These are phyloP conservation scores for Volvox reticuliferus DNA, from an alignment of 139 green algal genomes.

Conservation along the genomic window DNA sequence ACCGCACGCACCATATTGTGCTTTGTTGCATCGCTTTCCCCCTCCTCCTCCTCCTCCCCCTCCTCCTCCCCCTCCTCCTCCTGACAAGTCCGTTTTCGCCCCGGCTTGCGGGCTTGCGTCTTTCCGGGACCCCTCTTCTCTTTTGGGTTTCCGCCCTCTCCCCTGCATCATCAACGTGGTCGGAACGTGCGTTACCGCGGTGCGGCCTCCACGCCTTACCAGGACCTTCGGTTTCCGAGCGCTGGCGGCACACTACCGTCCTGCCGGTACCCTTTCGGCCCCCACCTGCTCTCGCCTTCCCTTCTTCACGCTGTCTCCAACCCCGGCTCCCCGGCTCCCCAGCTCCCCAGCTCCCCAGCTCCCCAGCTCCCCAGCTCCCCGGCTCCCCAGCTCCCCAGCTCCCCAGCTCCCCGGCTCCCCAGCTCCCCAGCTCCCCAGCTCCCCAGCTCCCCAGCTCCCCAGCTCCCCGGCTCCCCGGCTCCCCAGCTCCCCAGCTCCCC, in stretches of 20 bases:
- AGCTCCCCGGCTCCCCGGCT: no score
- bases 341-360: not conserved
- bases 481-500: not conserved
- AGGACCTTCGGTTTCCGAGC: not conserved
- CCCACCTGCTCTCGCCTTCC: no score
- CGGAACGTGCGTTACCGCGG: no score
- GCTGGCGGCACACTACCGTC: no score
- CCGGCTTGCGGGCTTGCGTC: not conserved
- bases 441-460: not conserved
- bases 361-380: not conserved
- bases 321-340: no score
- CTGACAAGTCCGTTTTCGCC: not conserved
- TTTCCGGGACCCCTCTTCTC: not conserved
- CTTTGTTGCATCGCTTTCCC: not conserved
- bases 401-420: not conserved
- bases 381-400: no score
- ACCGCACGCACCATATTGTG: no score
- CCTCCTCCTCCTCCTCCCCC: not conserved
- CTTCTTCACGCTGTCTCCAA: not conserved
- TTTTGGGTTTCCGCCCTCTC: not conserved
- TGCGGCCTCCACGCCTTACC: not conserved
- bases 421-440: not conserved
- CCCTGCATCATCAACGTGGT: no score
- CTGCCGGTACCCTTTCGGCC: not conserved
- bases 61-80: not conserved